Conservation (phyloP, 495 filamentous ascomycete species). For the Aspergillus coremiiformis region DNA sequence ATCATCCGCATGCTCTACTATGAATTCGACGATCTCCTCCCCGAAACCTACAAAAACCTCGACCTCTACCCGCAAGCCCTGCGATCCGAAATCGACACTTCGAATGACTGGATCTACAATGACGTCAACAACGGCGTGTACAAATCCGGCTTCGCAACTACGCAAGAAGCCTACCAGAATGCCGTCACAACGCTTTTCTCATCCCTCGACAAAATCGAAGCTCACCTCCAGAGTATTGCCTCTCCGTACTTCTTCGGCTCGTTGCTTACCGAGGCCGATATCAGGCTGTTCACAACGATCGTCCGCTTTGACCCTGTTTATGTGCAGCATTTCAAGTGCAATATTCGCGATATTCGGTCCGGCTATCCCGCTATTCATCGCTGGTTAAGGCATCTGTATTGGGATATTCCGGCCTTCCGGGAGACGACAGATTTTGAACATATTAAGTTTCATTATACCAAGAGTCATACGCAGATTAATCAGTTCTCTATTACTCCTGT, state of each 20-base stretch:
- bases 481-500: constrained; percentile 55
- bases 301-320: constrained; percentile 83
- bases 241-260: constrained; percentile 60
- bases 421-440: constrained; percentile 63
- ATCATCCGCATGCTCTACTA: constrained; percentile 65
- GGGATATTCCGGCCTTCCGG: constrained; percentile 54
- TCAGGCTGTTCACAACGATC: constrained; percentile 76
- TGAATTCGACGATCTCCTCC: constrained; percentile 66
- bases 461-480: constrained; percentile 65
- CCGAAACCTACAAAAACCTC: constrained; percentile 46
- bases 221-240: constrained; percentile 46
- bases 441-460: constrained; percentile 67
- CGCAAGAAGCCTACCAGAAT: constrained; percentile 70
- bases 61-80: constrained; percentile 58
- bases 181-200: constrained; percentile 60
- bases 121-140: constrained; percentile 87
- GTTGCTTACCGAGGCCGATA: constrained; percentile 69
- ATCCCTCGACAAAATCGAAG: constrained; percentile 64
- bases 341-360: constrained; percentile 71
- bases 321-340: constrained; percentile 93
- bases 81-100: constrained; percentile 58
- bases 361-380: constrained; percentile 64
- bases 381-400: constrained; percentile 63
- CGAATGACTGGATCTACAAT: constrained; percentile 78
- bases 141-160: constrained; percentile 64